phyloP scores from a whole-genome alignment of 1,284 basidiomycete species.

The Cutaneotrichosporon sp. region DNA sequence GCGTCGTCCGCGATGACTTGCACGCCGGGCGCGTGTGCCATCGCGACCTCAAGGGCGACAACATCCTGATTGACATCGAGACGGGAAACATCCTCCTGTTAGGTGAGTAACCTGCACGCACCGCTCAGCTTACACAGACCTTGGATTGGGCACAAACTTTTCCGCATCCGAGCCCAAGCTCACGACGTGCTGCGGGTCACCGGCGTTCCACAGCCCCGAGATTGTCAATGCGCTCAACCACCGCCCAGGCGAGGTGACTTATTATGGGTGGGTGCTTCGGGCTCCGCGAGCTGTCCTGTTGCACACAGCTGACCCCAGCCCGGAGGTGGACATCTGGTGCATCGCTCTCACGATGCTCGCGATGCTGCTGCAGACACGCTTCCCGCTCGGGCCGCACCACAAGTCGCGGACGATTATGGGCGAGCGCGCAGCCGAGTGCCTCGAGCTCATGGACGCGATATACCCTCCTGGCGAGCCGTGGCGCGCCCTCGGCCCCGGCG shows the following conservation, averaged over 20 bases:
- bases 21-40: slow-evolving; percentile 60
- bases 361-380: slow-evolving; percentile 57
- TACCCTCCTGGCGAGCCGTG: slow-evolving; percentile 44
- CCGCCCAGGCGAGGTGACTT: slow-evolving; percentile 56
- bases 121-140: slow-evolving; percentile 46
- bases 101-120: slow-evolving; percentile 30
- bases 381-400: slow-evolving; percentile 59
- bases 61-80: slow-evolving; percentile 47
- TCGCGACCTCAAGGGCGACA: slow-evolving; percentile 60
- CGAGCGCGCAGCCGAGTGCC: slow-evolving; percentile 55
- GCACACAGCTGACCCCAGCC: slow-evolving; percentile 53
- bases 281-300: too few relatives aligned
- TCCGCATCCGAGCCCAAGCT: slow-evolving; percentile 59
- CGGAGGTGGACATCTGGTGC: slow-evolving; percentile 63
- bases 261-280: slow-evolving; percentile 56
- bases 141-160: slow-evolving; percentile 61
- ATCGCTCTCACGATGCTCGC: slow-evolving; percentile 59
- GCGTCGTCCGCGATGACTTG: slow-evolving; percentile 57
- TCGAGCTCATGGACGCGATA: slow-evolving; percentile 53
- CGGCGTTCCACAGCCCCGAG: slow-evolving; percentile 60
- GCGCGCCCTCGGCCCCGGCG: slow-evolving; percentile 18
- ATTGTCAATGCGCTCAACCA: slow-evolving; percentile 58
- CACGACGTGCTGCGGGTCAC: slow-evolving; percentile 61
- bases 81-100: slow-evolving; percentile 55
- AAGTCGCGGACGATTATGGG: slow-evolving; percentile 55